These are phyloP conservation scores for Trichosporon faecale DNA, from an alignment of 1,284 basidiomycete species.

Conservation along the genomic window DNA sequence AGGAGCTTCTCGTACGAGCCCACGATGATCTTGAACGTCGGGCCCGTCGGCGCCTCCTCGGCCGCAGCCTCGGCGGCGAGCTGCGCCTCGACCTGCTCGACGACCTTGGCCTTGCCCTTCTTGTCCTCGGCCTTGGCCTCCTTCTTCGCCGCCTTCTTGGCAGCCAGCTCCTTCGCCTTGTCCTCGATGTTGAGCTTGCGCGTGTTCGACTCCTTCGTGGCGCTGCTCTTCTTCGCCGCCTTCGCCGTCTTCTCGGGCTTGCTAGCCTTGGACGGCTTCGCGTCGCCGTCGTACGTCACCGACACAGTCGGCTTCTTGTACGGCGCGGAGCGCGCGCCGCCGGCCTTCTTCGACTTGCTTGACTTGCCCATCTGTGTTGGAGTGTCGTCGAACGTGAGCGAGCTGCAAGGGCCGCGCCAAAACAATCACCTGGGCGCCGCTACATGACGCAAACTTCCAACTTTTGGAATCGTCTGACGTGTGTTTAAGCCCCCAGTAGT, in stretches of 20 bases:
- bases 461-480: slow-evolving; percentile 14
- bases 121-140: slow-evolving; percentile 27
- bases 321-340: slow-evolving; percentile 15
- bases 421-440: not conserved
- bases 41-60: slow-evolving; percentile 4
- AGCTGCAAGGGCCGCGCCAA: not conserved
- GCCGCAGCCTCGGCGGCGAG: not conserved
- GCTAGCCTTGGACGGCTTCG: slow-evolving; percentile 15
- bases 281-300: slow-evolving; percentile 38
- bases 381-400: not conserved
- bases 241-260: not conserved
- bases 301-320: slow-evolving; percentile 36
- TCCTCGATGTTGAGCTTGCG: not conserved
- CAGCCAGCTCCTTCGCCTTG: slow-evolving; percentile 10
- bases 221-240: not conserved
- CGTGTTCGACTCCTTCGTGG: not conserved
- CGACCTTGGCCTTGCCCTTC: slow-evolving; percentile 27
- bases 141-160: slow-evolving; percentile 24
- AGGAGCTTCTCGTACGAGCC: slow-evolving; percentile 95
- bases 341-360: slow-evolving; percentile 21
- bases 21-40: slow-evolving; percentile 78
- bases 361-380: slow-evolving; percentile 36
- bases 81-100: not conserved
- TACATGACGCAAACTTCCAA: slow-evolving; percentile 11
- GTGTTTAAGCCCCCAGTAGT: not conserved